Base-by-base conservation (phyloP, 306 rosid genomes). In the Sesbania bispinosa region DNA sequence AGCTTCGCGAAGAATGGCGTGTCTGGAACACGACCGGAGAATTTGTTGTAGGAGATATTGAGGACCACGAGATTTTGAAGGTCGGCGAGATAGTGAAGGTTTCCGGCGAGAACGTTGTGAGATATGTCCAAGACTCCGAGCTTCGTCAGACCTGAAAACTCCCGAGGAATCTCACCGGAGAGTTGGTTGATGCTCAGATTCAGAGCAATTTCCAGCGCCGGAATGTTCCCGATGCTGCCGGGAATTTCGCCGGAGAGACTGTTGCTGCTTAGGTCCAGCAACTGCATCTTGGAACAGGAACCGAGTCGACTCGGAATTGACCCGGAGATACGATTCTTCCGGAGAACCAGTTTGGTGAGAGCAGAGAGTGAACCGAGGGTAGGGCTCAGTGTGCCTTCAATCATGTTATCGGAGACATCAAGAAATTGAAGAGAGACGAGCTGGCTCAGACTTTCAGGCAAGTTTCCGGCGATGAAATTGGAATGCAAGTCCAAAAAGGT, bases 31-130 rank as follows among this genome's bases (percentile, higher is more conserved):
- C 72, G 80, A 1, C 99, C 97, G 1, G 95, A 79, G 83, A 94
- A 85, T 74, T 72, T 85, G 86, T 94, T 94, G 82, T 77, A 38
- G 10, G 99, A 94, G 68, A 91, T 62, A 35, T 94, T 94, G 62
- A 94, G 97, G 36, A 79, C 93, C 24, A 91, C 96, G 55, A 94
- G 96, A 80, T 94, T 94, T 64, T 89, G 95, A 72, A 94, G 59
- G 1, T 57, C 83, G 4, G 80, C 90, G 50, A 94, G 88, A 45
- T 77, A 79, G 1, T 76, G 85, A 1, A 94, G 89, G 71, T 80
- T 86, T 10, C 99, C 99, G 5, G 82, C 33, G 51, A 94, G 91
- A 5, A 62, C 52, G 79, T 94, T 94, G 86, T 91, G 80, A 1
- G 97, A 94, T 35, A 94, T 72, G 72, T 94, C 99, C 15, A 94